Evolutionary conservation across 2,329 filamentous ascomycete species (phyloP).

Genomic region (Niveomyces coronatus): DNA sequence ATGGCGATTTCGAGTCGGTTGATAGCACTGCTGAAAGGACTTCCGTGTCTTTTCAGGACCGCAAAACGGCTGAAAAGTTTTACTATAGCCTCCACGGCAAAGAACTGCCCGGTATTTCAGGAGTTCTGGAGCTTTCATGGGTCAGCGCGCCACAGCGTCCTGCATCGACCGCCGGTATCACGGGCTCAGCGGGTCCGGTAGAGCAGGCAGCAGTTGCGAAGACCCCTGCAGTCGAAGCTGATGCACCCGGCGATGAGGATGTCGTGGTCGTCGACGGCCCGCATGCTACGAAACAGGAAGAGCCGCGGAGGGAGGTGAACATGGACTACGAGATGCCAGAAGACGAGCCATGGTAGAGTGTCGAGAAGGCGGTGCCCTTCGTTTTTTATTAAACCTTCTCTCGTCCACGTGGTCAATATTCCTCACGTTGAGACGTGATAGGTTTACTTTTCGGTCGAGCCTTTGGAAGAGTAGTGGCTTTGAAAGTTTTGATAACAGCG

Average conservation of each 20-base stretch:
- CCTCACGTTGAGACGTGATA: no score
- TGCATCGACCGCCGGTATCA: conserved; percentile 3
- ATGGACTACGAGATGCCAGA: conserved; percentile 47
- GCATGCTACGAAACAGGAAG: conserved; percentile 12
- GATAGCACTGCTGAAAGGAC: conserved; percentile 36
- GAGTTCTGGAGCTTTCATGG: conserved; percentile 58
- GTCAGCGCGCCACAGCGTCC: conserved; percentile 23
- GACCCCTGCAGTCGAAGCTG: conserved; percentile 10
- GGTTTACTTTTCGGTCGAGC: no score
- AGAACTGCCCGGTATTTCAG: conserved; percentile 50
- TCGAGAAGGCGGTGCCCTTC: no score
- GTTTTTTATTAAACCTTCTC: no score
- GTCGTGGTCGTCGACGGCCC: conserved; percentile 15
- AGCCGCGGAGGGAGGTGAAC: conserved; percentile 25
- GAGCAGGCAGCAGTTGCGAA: conserved; percentile 10
- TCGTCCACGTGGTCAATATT: no score
- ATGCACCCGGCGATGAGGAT: conserved; percentile 3
- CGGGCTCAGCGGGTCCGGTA: not conserved
- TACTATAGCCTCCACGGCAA: conserved; percentile 46
- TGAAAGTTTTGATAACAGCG: no score
- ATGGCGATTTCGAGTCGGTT: conserved; percentile 53
- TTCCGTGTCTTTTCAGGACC: conserved; percentile 54
- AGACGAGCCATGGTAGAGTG: conserved; percentile 33
- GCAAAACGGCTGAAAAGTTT: conserved; percentile 61
- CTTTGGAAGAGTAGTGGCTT: no score